Evolutionary conservation across 495 filamentous ascomycete species (phyloP).

Genomic region (Penicillium salamii): DNA sequence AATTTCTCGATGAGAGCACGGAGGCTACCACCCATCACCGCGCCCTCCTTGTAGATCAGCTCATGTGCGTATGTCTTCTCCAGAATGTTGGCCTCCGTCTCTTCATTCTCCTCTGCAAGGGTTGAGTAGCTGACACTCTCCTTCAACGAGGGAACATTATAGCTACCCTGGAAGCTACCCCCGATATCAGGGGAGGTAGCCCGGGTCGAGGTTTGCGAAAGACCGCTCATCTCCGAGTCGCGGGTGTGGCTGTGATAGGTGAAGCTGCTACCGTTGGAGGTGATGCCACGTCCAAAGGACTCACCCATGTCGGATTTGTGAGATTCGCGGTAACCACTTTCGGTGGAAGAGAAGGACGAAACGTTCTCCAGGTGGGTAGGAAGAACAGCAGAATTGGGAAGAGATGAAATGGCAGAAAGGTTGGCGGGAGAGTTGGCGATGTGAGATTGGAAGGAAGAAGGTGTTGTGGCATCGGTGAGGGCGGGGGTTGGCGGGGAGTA

Average conservation of each 20-base stretch:
- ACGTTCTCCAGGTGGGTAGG: conserved; percentile 37
- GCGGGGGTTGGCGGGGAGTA: conserved; percentile 37
- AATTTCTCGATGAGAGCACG: conserved; percentile 89
- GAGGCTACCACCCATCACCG: conserved; percentile 89
- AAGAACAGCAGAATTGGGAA: conserved; percentile 30
- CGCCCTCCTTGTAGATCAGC: conserved; percentile 89
- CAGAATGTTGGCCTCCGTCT: conserved; percentile 74
- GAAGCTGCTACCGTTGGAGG: conserved; percentile 62
- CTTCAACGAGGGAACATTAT: conserved; percentile 50
- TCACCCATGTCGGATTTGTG: conserved; percentile 39
- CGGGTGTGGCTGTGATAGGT: conserved; percentile 72
- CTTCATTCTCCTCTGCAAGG: conserved; percentile 69
- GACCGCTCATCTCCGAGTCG: conserved; percentile 75
- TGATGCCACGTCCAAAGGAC: conserved; percentile 40
- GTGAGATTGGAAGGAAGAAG: conserved; percentile 41
- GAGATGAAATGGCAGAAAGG: conserved; percentile 25
- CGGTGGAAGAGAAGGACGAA: conserved; percentile 29
- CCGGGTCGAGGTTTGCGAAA: conserved; percentile 81
- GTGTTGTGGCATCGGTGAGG: conserved; percentile 42
- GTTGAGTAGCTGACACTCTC: conserved; percentile 56
- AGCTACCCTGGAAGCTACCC: conserved; percentile 30
- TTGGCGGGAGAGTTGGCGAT: conserved; percentile 15
- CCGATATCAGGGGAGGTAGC: conserved; percentile 81
- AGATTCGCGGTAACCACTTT: conserved; percentile 24
- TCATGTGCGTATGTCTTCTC: conserved; percentile 89